phyloP scores from a whole-genome alignment of 2,329 filamentous ascomycete species.

The Xylaria sp. region DNA sequence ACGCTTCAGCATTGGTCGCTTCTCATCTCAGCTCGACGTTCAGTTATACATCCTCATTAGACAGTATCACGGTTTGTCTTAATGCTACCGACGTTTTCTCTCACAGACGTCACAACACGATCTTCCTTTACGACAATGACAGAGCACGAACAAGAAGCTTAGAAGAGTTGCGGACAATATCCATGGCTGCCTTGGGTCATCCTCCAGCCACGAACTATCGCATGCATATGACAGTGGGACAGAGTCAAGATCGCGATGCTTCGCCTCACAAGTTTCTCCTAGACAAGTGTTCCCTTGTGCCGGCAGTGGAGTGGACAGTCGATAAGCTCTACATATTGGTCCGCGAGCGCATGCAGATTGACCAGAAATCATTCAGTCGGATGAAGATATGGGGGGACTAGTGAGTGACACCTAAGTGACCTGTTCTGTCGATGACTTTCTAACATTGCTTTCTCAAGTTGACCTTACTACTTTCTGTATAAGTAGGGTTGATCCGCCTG shows the following conservation, averaged over 20 bases:
- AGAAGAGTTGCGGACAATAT: conserved; percentile 30
- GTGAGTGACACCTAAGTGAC: conserved; percentile 6
- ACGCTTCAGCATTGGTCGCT: conserved; percentile 39
- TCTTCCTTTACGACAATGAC: conserved; percentile 39
- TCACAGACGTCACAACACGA: conserved; percentile 46
- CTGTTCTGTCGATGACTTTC: neutral
- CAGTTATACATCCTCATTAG: conserved; percentile 7
- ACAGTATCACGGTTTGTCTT: conserved; percentile 31
- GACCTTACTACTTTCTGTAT: conserved; percentile 29
- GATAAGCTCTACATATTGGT: conserved; percentile 48
- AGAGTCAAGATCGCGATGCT: conserved; percentile 44
- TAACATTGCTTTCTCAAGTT: conserved; percentile 26
- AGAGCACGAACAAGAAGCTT: conserved; percentile 24
- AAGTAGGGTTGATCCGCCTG: conserved; percentile 8
- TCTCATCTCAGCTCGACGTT: conserved; percentile 28
- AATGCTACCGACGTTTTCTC: conserved; percentile 42
- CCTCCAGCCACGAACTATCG: conserved; percentile 30
- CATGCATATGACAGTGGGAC: conserved; percentile 57
- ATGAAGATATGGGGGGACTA: conserved; percentile 56
- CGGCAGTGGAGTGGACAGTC: conserved; percentile 44
- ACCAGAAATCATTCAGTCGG: conserved; percentile 33
- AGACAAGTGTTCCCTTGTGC: conserved; percentile 47
- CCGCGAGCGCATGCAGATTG: conserved; percentile 38
- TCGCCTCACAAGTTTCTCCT: conserved; percentile 47
- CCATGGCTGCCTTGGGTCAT: conserved; percentile 37